These are phyloP conservation scores for Staphylotrichum longicolle DNA, from an alignment of 495 filamentous ascomycete genomes.

Conservation along the genomic window DNA sequence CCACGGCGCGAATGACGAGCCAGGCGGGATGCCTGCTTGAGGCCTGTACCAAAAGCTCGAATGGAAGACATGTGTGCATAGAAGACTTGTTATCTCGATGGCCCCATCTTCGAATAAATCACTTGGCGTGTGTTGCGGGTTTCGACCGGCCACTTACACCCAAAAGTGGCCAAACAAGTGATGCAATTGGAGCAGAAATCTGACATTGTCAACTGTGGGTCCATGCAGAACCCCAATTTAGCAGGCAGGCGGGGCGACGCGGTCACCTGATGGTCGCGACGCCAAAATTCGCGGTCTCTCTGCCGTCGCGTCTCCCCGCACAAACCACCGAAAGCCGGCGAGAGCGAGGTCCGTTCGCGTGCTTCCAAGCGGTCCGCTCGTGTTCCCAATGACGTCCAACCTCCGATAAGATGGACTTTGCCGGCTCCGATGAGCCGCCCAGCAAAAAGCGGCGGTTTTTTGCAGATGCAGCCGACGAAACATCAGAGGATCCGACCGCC, in stretches of 20 bases:
- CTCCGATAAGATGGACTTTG: slow-evolving; percentile 50
- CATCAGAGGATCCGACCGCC: slow-evolving; percentile 3
- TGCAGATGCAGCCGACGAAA: slow-evolving; percentile 52
- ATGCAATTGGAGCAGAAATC: slow-evolving; percentile 11
- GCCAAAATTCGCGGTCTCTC: slow-evolving; percentile 33
- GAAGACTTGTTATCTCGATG: not conserved
- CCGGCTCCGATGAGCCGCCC: slow-evolving; percentile 60
- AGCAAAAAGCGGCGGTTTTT: slow-evolving; percentile 83
- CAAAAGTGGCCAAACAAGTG: not conserved
- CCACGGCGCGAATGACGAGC: slow-evolving; percentile 19
- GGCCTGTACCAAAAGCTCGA: slow-evolving; percentile 20
- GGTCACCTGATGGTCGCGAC: slow-evolving; percentile 33
- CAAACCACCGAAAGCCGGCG: not conserved
- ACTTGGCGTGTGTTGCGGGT: not conserved
- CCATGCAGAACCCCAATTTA: not conserved
- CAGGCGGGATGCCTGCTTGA: slow-evolving; percentile 22
- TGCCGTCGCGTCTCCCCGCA: slow-evolving; percentile 35
- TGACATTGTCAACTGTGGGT: not conserved
- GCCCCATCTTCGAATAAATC: slow-evolving; percentile 15
- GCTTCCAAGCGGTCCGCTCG: too few relatives aligned
- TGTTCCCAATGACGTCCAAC: slow-evolving; percentile 14
- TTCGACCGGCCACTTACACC: not conserved
- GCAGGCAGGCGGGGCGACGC: slow-evolving; percentile 9
- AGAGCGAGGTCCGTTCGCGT: not conserved
- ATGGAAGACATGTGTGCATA: slow-evolving; percentile 22